Base-by-base conservation (phyloP, 2,329 filamentous ascomycete genomes). In the Penicillium oxalicum region DNA sequence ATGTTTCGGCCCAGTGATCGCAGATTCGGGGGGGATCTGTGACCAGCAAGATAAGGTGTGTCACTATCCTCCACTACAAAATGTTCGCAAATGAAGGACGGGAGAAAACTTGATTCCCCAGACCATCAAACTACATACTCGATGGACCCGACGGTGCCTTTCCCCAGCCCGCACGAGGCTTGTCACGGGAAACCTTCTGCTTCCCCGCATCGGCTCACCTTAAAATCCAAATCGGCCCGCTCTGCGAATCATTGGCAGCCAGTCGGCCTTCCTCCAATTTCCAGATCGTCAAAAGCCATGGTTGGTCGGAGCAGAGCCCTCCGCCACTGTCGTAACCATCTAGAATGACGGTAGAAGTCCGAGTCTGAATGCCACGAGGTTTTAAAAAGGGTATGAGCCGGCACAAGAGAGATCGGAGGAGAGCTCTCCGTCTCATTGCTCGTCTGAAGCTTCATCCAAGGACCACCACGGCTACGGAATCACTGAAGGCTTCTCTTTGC, bases 221-320 rank as follows among this genome's bases (percentile, higher is more conserved):
- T 49, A 43, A 46, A 36, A 18, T 36, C 38, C 29, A 28, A 39
- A 28, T 50, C 50, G 50, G 44, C 40, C 44, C 40, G 33, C 45
- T 44, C 26, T 42, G 37, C 44, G 40, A 47, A 40, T 36, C 28
- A 48, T 40, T 33, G 34, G n/a, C 18, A 3, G 12, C 33, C 37
- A 45, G 48, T 25, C 38, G 12, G 42, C 25, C 45, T 48, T 40
- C 40, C 41, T 42, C 51, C 38, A 35, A 38, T 12, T 46, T 48
- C 26, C 25, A 25, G 25, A 24, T 35, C 40, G 40, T 43, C 18
- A 18, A 18, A 18, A 18, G 18, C 18, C 29, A 43, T 43, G 13
- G 28, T 57, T 44, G 52, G 39, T 12, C 53, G 56, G 55, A 57
- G 48, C 41, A 52, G 48, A 49, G 25, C 41, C 33, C 45, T 57